Evolutionary conservation across 345 rosid genomes (phyloP).

Genomic region (Pelargonium nanum): DNA sequence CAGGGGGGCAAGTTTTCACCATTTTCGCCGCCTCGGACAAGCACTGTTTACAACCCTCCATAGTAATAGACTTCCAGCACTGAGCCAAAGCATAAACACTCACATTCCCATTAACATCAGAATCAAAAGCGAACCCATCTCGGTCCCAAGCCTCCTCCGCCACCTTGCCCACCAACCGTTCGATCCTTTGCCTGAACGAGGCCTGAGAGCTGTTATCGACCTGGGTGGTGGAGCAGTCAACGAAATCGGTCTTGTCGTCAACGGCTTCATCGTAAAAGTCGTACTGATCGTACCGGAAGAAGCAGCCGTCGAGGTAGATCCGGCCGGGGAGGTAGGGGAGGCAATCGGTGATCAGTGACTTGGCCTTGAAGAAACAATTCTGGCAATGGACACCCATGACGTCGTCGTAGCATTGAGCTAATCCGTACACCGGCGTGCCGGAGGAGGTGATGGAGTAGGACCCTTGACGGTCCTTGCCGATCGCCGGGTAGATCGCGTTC

Average conservation of each 20-base stretch:
- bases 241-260: constrained; percentile 21
- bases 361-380: not conserved
- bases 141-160: constrained; percentile 24
- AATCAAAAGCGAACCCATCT: constrained; percentile 33
- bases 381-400: constrained; percentile 30
- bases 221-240: constrained; percentile 15
- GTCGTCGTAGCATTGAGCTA: constrained; percentile 40
- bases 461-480: constrained; percentile 8
- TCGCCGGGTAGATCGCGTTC: constrained; percentile 7
- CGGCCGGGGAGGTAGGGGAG: constrained; percentile 43
- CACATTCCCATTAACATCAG: constrained; percentile 10
- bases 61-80: constrained; percentile 48
- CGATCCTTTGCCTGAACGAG: constrained; percentile 18
- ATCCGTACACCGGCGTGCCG: constrained; percentile 21
- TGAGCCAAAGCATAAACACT: constrained; percentile 52
- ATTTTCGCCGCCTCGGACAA: constrained; percentile 28
- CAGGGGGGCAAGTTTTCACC: constrained; percentile 33
- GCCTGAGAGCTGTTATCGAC: constrained; percentile 2
- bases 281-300: constrained; percentile 43
- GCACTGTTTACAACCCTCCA: constrained; percentile 40
- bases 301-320: constrained; percentile 58
- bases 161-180: constrained; percentile 26
- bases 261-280: constrained; percentile 36
- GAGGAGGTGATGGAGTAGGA: constrained; percentile 9
- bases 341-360: constrained; percentile 16